Evolutionary conservation across 139 green algal species (phyloP), one percentile per base, ranked within the genome.

Genomic region (Desmodesmus armatus): DNA sequence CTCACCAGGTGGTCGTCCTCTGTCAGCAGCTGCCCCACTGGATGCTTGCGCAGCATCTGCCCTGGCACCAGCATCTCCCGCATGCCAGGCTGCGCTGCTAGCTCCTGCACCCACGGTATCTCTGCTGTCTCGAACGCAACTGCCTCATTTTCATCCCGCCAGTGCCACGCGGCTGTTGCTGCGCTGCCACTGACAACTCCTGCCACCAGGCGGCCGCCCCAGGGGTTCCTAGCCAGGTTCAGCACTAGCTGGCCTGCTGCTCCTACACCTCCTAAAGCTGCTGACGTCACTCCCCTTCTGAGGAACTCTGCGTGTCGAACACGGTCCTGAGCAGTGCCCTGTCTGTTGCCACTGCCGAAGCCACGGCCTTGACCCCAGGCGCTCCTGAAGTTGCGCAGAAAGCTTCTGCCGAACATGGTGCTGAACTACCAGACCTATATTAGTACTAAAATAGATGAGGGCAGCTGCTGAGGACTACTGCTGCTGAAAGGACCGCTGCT

Each of bases 1-100:
- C 84, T 70, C 85, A 93, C 87, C 90, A 93, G 58, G 43, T 93
- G 88, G 73, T 93, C 90, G n/a, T 89, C 78, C 27, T 93, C 88
- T 21, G 84, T 73, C 5, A 93, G 29, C 29, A 91, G 53, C 76
- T 89, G 88, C 23, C 85, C 88, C 6, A 93, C 63, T 11, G 88
- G 85, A 66, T 93, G 83, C 53, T 84, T 74, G 19, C 90, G 67
- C 23, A 93, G 87, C 80, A 87, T 82, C 77, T 88, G 84, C 7
- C 90, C 86, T 1, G 90, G 90, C 4, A 73, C 79, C 3, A 91
- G 86, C 69, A 91, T 83, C 67, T 93, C 87, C 51, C 87, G 80
- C 80, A 90, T 83, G 40, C 67, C 79, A 17, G 79, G 69, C n/a
- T 66, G n/a, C 31, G 31, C 62, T 23, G 85, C 90, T 21, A 93